Evolutionary conservation across 2,329 filamentous ascomycete species (phyloP), one percentile per base, ranked within the genome.

Genomic region (Penicillium sp.): DNA sequence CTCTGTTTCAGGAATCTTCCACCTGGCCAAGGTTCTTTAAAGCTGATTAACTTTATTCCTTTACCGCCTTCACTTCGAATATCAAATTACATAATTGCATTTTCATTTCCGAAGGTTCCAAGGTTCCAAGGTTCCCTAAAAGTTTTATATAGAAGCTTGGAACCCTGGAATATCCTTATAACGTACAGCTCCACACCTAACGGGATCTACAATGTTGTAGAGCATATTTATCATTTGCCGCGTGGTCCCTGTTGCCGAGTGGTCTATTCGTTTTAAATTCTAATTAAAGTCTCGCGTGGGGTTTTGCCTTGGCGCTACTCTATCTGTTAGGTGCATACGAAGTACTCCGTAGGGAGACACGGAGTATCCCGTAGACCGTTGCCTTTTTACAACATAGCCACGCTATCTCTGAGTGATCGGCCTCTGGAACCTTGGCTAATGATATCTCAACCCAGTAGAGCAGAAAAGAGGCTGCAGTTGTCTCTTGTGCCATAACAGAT

Each of bases 271-370:
- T 27, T 1, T 27, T 41, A 6, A 41, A 41, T 16, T 25, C 10
- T n/a, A 16, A 13, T 39, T 13, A 12, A 37, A 9, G 29, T 4
- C 27, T 37, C 47, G 18, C 54, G 53, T 58, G 54, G 45, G 46
- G 56, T 45, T 45, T 48, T 27, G n/a, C 13, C 41, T 53, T 49
- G 53, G 51, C 46, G 31, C 48, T 52, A 48, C 58, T 55, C 31
- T 38, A 55, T 60, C 55, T 46, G 56, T 54, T 49, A 55, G 55
- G 52, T 58, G 52, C 52, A 50, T 51, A 32, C 4, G 10, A 4
- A 10, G 31, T 10, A n/a, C 18, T 21, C 18, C 8, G 23, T 18
- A 32, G 31, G 18, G 41, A 25, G 32, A 7, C 39, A 51, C 29
- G 18, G 25, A 29, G n/a, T 39, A 40, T 39, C 12, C 25, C 16